These are phyloP conservation scores for Aphanoascus verrucosus DNA, from an alignment of 2,329 filamentous ascomycete species.

Conservation along the genomic window DNA sequence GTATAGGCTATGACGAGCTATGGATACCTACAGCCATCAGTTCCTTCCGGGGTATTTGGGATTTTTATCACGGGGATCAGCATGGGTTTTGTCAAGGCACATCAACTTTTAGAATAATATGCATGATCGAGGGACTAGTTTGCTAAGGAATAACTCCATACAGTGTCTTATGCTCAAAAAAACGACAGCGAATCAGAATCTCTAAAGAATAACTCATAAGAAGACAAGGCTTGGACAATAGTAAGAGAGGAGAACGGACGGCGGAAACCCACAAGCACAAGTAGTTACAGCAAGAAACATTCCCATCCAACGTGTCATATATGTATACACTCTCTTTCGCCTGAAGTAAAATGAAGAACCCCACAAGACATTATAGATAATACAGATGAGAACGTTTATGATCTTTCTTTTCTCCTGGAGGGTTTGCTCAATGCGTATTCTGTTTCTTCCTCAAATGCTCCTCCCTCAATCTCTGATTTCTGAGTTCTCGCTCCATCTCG, in stretches of 20 bases:
- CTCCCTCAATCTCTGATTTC: constrained; percentile 18
- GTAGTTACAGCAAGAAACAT: not conserved
- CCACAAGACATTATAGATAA: not conserved
- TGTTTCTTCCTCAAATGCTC: constrained; percentile 11
- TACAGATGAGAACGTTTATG: not conserved
- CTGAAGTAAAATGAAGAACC: not conserved
- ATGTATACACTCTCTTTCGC: not conserved
- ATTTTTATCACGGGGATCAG: not conserved
- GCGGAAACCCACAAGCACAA: not conserved
- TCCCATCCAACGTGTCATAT: not conserved
- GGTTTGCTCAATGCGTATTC: constrained; percentile 3
- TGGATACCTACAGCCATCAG: too few species aligned
- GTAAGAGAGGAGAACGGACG: not conserved
- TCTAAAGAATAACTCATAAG: not conserved
- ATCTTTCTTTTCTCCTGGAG: not conserved
- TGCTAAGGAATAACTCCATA: too few species aligned
- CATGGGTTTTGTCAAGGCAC: too few species aligned
- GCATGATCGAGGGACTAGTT: too few species aligned
- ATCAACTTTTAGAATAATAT: too few species aligned
- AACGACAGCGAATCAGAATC: not conserved
- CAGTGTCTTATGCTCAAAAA: not conserved
- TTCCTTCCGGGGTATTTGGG: too few species aligned
- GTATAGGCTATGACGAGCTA: not conserved
- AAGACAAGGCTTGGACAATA: not conserved
- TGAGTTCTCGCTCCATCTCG: constrained; percentile 26